Percentiles rank a stretch among this genome's conserved stretches.
These are phyloP conservation scores for Rhodofomes roseus DNA, from an alignment of 1,284 basidiomycete genomes.

Conservation along the genomic window DNA sequence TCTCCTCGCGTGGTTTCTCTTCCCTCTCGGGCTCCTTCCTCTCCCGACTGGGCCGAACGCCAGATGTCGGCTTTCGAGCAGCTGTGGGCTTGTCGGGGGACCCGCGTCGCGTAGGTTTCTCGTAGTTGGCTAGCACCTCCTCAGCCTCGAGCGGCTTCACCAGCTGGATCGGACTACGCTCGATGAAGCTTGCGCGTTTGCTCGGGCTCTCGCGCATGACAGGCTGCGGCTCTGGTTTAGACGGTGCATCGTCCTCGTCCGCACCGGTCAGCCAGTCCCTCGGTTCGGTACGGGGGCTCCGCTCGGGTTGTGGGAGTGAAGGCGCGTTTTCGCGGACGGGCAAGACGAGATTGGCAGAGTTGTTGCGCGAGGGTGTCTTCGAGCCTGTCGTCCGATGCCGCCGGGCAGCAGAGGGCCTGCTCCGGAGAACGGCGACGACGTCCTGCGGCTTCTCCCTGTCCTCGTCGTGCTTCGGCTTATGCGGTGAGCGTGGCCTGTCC, in stretches of 20 bases:
- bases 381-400: constrained; percentile 20
- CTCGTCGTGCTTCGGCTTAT: constrained; percentile 3
- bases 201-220: constrained; percentile 64
- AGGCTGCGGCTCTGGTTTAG: constrained; percentile 28
- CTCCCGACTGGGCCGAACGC: constrained; percentile 3
- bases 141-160: constrained; percentile 45
- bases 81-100: constrained; percentile 6
- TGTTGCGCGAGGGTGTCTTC: constrained; percentile 12
- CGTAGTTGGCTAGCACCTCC: constrained; percentile 22
- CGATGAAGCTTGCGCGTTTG: constrained; percentile 65
- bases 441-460: constrained; percentile 3
- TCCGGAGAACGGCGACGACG: constrained; percentile 10
- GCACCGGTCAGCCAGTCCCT: constrained; percentile 75
- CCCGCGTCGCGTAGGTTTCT: constrained; percentile 10
- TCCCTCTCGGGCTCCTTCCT: constrained; percentile 15
- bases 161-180: constrained; percentile 44
- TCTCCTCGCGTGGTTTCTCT: constrained; percentile 13
- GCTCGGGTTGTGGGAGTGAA: constrained; percentile 17
- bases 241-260: constrained; percentile 35
- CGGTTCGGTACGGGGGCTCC: constrained; percentile 19
- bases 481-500: constrained; percentile 6
- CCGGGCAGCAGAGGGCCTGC: constrained; percentile 20
- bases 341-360: constrained; percentile 13
- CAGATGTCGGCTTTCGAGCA: constrained; percentile 15
- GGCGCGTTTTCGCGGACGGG: constrained; percentile 8